Base-by-base conservation (phyloP, 169 alveolate genomes). In the Plasmodium cynomolgi region DNA sequence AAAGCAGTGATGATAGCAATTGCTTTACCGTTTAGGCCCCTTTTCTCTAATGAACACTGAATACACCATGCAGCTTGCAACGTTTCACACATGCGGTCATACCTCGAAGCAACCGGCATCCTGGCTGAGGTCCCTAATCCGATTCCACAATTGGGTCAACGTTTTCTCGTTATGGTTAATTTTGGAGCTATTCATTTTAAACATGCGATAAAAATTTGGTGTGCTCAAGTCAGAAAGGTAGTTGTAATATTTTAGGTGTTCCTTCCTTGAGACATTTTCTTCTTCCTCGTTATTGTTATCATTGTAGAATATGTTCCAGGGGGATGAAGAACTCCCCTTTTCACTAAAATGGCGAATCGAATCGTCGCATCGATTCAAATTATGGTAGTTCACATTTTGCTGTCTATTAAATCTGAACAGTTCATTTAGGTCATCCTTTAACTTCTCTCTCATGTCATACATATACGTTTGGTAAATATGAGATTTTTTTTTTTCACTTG, bases 151-250 rank as follows among this genome's bases (percentile, higher is more conserved):
- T 1, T 91, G 79, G 20, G 9, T 50, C 26, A 91, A 17, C 41
- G 26, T 44, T 72, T 71, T 9, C 44, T 91, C 85, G 39, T 91
- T 91, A 37, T 91, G n/a, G n/a, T 71, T 81, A 81, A 73, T 91
- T 90, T 90, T 90, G 26, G 23, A 9, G 31, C 74, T 80, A 29
- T 44, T 47, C 68, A 50, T 68, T 74, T 85, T 74, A 50, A 74
- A 74, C 77, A 85, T 74, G 62, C 81, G 34, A 54, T 26, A 33
- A 17, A 50, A 73, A 17, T 73, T 62, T 74, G 93, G 39, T 47
- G 75, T 73, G n/a, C 81, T 74, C 15, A 74, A 31, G 7, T 50
- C 56, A n/a, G 54, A 34, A 13, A 62, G 31, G 20, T 41, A 39
- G 68, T 85, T 85, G 37, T 50, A 47, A 73, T 15, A 47, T 37